phyloP scores from a whole-genome alignment of 169 alveolate species.

The Plasmodium coatneyi region DNA sequence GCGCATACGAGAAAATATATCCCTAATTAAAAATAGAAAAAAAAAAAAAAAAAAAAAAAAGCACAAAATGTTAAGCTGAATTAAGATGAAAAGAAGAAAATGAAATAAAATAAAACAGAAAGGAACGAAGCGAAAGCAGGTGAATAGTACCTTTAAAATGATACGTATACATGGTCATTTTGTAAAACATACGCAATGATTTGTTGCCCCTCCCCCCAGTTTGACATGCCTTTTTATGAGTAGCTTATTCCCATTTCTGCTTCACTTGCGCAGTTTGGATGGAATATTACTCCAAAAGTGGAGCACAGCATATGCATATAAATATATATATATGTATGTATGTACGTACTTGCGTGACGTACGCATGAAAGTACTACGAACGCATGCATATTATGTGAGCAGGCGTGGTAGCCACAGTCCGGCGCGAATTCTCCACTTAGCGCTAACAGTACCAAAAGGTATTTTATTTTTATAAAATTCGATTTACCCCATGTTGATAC shows the following conservation, averaged over 20 bases:
- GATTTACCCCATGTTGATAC: background rate
- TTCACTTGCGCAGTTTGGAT: constrained; percentile 3
- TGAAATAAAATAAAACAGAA: background rate
- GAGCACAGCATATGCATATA: background rate
- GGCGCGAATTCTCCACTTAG: background rate
- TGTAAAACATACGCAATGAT: background rate
- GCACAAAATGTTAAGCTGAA: background rate
- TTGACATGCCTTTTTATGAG: background rate
- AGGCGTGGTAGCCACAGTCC: background rate
- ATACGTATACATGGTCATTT: background rate
- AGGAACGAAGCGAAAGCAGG: background rate
- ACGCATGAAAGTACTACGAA: background rate
- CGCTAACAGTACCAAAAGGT: background rate
- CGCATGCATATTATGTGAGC: background rate
- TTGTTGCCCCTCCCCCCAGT: background rate
- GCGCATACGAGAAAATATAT: background rate
- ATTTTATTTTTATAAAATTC: background rate
- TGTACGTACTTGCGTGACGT: background rate
- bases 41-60: background rate
- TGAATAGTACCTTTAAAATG: background rate
- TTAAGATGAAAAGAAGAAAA: background rate
- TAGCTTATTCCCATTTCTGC: background rate
- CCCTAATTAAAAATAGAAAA: background rate
- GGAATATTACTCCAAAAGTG: background rate
- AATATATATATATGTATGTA: background rate